Evolutionary conservation across 1,284 basidiomycete genomes (phyloP), one percentile per base, ranked within the genome.

Genomic region (Trichosporon inkin): DNA sequence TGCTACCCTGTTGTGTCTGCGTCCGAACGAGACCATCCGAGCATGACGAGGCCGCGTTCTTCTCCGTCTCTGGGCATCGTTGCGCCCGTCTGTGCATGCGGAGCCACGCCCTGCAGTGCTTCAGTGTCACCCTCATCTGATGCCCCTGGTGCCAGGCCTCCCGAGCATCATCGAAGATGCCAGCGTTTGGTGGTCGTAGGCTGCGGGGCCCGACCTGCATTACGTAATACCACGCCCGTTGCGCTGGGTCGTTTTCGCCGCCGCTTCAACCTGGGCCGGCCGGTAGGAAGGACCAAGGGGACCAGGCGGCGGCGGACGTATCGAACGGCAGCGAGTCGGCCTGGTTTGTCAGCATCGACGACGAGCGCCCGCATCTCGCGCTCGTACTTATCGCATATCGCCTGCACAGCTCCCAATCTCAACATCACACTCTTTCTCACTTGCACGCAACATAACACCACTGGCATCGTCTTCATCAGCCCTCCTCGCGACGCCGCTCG

Each of bases 311-410:
- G 44, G 28, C 44, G 44, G 44, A 49, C 44, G 16, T 22, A 28
- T 49, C 24, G 44, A 49, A 32, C 19, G 44, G 8, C 28, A 17
- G 44, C 44, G 44, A 49, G 44, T 49, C 44, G 44, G 24, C 24
- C 14, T 49, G 44, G 44, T 49, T 49, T 49, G 44, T 49, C 44
- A 49, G 44, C 44, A 49, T 49, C 44, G 44, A 28, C 44, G 22
- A 49, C 28, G 13, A 32, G 22, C 41, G 16, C 22, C 14, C 2
- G 16, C 16, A 16, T 49, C 14, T n/a, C 14, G 10, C 22, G 20
- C 3, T 17, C 28, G 44, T n/a, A 32, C 44, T 16, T 32, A 49
- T 49, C 10, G 16, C 22, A 13, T 17, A 8, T n/a, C 24, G 8
- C n/a, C n/a, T 32, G 44, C 28, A 32, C 3, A 22, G 24, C 13